phyloP scores from a whole-genome alignment of 2,329 filamentous ascomycete genomes.

The Sarocladium kiliense region DNA sequence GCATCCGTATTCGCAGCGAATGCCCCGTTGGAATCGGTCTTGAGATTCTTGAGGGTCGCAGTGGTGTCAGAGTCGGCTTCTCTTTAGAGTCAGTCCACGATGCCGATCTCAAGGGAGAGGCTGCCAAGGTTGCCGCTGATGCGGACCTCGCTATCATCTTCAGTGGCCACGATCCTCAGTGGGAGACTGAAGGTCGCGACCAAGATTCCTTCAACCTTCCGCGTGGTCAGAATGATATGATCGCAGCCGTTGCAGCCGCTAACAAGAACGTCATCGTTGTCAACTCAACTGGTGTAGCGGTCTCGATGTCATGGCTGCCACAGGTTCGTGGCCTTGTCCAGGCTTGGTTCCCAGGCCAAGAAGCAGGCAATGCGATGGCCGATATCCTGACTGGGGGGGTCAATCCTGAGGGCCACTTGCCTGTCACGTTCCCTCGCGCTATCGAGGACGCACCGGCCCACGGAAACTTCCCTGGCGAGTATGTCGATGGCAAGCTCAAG shows the following conservation, averaged over 20 bases:
- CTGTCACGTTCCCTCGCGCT: constrained; percentile 54
- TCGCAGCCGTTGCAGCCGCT: constrained; percentile 46
- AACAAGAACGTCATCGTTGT: constrained; percentile 58
- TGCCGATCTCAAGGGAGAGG: constrained; percentile 30
- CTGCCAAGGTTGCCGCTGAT: constrained; percentile 49
- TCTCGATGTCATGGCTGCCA: constrained; percentile 50
- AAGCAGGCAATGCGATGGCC: constrained; percentile 61
- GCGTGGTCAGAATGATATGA: constrained; percentile 53
- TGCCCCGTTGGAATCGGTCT: constrained; percentile 21
- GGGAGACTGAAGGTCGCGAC: constrained; percentile 53
- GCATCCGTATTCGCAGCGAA: constrained; percentile 21
- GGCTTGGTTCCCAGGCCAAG: constrained; percentile 65
- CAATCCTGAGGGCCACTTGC: constrained; percentile 59
- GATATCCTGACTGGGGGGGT: constrained; percentile 59
- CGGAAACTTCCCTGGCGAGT: constrained; percentile 43
- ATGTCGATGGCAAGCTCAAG: constrained; percentile 14
- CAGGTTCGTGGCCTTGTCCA: constrained; percentile 53
- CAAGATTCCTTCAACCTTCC: constrained; percentile 66
- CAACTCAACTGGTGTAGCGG: constrained; percentile 58
- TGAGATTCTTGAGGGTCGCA: constrained; percentile 18
- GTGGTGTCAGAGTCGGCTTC: constrained; percentile 22
- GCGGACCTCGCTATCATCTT: constrained; percentile 52
- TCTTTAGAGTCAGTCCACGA: constrained; percentile 27
- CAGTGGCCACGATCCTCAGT: constrained; percentile 51
- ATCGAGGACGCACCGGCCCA: constrained; percentile 29